Conservation (phyloP, 768 basidiomycete genomes). For the Boletus tylopilopsis region DNA sequence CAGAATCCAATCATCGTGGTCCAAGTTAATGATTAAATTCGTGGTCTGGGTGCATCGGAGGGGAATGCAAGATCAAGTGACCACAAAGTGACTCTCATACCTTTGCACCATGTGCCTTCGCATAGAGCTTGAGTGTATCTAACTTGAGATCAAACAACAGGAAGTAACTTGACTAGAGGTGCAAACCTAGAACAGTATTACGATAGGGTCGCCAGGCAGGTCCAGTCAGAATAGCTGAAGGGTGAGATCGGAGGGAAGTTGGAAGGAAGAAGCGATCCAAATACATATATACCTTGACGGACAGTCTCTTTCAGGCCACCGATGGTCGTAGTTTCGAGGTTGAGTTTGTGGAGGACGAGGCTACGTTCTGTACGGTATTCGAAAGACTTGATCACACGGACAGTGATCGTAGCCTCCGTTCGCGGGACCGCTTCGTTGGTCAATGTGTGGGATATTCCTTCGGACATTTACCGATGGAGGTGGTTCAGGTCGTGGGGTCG, state of each 20-base stretch:
- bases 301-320: conserved; percentile 71
- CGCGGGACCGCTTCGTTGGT: conserved; percentile 65
- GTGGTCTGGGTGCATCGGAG: conserved; percentile 58
- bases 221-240: conserved; percentile 64
- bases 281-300: conserved; percentile 50
- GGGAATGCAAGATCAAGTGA: neutral
- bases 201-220: conserved; percentile 89
- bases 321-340: conserved; percentile 79
- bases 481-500: too few species aligned
- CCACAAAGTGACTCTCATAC: conserved; percentile 33
- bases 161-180: neutral
- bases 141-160: conserved; percentile 4
- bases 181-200: conserved; percentile 60
- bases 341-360: conserved; percentile 77
- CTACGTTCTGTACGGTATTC: conserved; percentile 86
- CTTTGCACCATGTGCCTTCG: conserved; percentile 93
- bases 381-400: conserved; percentile 95
- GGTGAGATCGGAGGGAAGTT: conserved; percentile 6
- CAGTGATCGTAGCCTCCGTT: conserved; percentile 79
- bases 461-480: conserved; percentile 23
- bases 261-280: neutral
- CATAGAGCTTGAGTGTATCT: conserved; percentile 96
- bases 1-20: conserved; percentile 92
- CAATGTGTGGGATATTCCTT: conserved; percentile 40
- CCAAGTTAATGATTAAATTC: conserved; percentile 97